Conservation (phyloP, 208 protist species). For the Acanthamoeba polyphaga region DNA sequence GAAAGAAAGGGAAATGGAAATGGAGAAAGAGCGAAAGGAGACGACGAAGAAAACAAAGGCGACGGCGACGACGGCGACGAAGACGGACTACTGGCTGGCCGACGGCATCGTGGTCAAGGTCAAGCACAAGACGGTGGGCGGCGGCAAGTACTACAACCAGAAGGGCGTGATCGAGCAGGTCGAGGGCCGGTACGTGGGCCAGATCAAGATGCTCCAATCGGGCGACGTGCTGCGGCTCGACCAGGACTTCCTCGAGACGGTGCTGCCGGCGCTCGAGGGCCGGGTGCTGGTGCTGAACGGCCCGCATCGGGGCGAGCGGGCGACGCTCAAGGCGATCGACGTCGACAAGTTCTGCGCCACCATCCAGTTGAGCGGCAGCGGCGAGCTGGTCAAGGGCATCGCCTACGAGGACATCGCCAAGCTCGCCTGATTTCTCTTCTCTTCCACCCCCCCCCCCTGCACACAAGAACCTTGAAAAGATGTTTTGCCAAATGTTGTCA, state of each 20-base stretch:
- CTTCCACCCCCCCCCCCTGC: background rate
- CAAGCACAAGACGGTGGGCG: conserved; percentile 82
- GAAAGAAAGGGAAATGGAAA: background rate
- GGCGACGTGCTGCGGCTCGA: conserved; percentile 84
- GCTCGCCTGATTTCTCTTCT: background rate
- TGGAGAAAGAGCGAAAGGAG: conserved; percentile 32
- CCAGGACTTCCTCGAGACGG: conserved; percentile 85
- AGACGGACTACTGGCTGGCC: conserved; percentile 73
- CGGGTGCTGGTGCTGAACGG: conserved; percentile 83
- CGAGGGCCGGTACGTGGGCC: conserved; percentile 79
- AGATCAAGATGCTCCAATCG: conserved; percentile 80
- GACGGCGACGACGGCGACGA: conserved; percentile 63
- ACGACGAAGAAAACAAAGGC: background rate
- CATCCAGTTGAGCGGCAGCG: background rate
- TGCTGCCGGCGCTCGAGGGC: conserved; percentile 71
- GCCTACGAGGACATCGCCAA: conserved; percentile 83
- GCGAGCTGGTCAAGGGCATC: conserved; percentile 31
- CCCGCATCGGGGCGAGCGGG: conserved; percentile 77
- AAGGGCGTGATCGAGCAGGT: conserved; percentile 84
- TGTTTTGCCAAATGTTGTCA: too few species aligned
- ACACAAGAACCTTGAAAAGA: too few species aligned
- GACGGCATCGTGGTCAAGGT: conserved; percentile 84
- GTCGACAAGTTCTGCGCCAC: conserved; percentile 83
- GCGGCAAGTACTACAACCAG: conserved; percentile 87
- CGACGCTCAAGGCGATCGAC: conserved; percentile 78